Percentiles rank a stretch among this genome's conserved stretches.
Evolutionary conservation across 2,329 filamentous ascomycete species (phyloP).

Genomic region (Zarea fungicola): DNA sequence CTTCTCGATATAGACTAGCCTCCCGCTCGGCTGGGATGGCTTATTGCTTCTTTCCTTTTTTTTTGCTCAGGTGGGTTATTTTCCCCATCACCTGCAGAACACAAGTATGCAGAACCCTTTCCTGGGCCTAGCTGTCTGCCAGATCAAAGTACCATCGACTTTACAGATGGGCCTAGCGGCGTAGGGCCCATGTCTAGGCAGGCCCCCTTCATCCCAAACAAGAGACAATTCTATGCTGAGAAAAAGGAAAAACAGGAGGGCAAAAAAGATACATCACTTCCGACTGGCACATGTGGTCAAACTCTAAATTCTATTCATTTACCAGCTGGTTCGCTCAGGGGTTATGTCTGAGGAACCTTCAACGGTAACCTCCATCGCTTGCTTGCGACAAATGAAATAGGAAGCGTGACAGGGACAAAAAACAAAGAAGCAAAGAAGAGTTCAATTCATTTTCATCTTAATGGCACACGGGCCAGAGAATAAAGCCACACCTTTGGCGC

Average conservation of each 20-base stretch:
- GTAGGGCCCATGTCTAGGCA: not conserved
- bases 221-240: not conserved
- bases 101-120: conserved; percentile 1
- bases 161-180: not conserved
- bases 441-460: not conserved
- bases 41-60: too few species aligned
- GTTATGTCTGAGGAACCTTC: not conserved
- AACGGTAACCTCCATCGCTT: not conserved
- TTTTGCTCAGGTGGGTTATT: too few species aligned
- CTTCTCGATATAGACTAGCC: not conserved
- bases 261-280: conserved; percentile 7
- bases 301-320: not conserved
- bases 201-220: not conserved
- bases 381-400: too few species aligned
- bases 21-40: not conserved
- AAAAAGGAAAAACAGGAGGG: not conserved
- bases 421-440: not conserved
- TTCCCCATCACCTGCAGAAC: too few species aligned
- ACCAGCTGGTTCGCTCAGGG: not conserved
- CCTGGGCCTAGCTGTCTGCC: not conserved
- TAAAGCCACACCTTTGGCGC: too few species aligned
- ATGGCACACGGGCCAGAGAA: not conserved
- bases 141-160: conserved; percentile 1
- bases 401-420: not conserved
- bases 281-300: not conserved